These are phyloP conservation scores for Colletotrichum tamarilloi DNA, from an alignment of 2,329 filamentous ascomycete genomes.

Conservation along the genomic window DNA sequence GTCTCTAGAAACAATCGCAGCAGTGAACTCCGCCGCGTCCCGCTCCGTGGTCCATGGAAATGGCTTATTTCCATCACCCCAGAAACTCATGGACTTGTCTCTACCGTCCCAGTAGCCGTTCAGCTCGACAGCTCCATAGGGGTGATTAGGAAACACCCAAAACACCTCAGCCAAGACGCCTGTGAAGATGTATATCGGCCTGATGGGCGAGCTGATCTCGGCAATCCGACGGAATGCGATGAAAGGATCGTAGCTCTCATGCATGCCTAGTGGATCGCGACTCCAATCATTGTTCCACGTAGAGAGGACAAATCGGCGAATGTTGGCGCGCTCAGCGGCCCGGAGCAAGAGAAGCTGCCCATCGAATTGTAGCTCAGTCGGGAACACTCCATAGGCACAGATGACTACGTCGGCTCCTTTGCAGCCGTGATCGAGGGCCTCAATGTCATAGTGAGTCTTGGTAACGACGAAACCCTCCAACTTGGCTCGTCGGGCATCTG, in stretches of 20 bases:
- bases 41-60: background rate
- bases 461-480: background rate
- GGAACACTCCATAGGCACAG: constrained; percentile 39
- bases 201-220: constrained; percentile 40
- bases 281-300: constrained; percentile 47
- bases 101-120: background rate
- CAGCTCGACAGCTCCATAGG: background rate
- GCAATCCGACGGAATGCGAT: constrained; percentile 44
- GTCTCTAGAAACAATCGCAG: background rate
- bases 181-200: constrained; percentile 43
- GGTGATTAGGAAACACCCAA: constrained; percentile 30
- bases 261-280: constrained; percentile 39
- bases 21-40: background rate
- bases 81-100: background rate
- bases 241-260: constrained; percentile 46
- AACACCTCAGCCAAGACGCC: constrained; percentile 43
- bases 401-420: background rate
- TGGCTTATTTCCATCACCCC: background rate
- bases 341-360: constrained; percentile 48
- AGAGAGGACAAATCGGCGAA: constrained; percentile 42
- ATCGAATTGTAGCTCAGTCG: constrained; percentile 40
- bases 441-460: background rate
- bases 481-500: background rate
- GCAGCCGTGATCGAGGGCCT: background rate
- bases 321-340: constrained; percentile 47